Evolutionary conservation across 1,284 basidiomycete genomes (phyloP).

Genomic region (Puccinia polysora): DNA sequence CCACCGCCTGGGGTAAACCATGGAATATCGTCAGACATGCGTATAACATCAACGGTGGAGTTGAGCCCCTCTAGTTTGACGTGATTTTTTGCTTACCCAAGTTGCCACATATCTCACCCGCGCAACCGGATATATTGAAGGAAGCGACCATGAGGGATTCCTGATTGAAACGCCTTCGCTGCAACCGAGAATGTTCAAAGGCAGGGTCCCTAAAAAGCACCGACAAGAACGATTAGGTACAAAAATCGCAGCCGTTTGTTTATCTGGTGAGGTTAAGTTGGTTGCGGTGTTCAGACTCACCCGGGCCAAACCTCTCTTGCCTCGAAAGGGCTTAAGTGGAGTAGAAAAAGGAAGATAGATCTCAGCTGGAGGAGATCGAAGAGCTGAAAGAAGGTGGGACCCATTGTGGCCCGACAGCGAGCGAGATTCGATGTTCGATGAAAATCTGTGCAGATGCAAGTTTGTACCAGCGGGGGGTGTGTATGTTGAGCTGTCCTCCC

Average conservation of each 20-base stretch:
- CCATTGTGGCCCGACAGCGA: no score
- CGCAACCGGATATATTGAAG: slow-evolving; percentile 14
- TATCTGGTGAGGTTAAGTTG: not conserved
- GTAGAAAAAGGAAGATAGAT: not conserved
- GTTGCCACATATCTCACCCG: slow-evolving; percentile 31
- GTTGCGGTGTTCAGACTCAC: slow-evolving; percentile 1
- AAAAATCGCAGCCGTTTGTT: not conserved
- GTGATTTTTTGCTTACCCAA: slow-evolving; percentile 13
- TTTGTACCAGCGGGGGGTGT: no score
- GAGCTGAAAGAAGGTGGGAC: not conserved
- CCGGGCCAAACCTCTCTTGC: slow-evolving; percentile 17
- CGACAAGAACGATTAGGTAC: not conserved
- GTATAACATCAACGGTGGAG: not conserved
- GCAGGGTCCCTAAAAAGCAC: slow-evolving; percentile 12
- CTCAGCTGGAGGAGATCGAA: not conserved
- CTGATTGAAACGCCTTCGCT: slow-evolving; percentile 37
- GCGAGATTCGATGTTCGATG: no score
- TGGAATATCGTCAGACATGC: not conserved
- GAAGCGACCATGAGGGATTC: not conserved
- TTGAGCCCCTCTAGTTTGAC: not conserved
- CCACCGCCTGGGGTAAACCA: slow-evolving; percentile 15
- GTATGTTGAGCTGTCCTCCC: no score
- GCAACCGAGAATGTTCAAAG: slow-evolving; percentile 1
- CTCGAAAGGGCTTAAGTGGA: not conserved
- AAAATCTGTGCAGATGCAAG: no score